Conservation (phyloP, 805 yeast genomes). For the Wickerhamomyces chaumierensis region DNA sequence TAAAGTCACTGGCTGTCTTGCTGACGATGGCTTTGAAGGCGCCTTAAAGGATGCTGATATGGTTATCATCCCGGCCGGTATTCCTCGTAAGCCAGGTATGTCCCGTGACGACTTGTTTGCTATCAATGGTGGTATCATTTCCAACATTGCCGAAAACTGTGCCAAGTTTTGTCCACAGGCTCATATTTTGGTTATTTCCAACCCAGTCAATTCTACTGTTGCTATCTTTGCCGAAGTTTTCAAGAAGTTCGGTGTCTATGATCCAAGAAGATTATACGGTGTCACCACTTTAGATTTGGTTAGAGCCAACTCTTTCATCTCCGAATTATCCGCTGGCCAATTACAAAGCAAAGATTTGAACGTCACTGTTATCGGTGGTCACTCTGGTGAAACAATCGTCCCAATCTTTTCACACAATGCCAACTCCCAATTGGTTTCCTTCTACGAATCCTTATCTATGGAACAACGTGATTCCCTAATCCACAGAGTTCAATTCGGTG, state of each 20-base stretch:
- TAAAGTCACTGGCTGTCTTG: constrained; percentile 49
- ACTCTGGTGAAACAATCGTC: constrained; percentile 74
- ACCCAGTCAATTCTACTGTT: constrained; percentile 79
- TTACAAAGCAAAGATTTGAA: constrained; percentile 18
- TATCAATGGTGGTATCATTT: constrained; percentile 74
- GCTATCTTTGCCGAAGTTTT: constrained; percentile 76
- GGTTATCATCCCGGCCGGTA: constrained; percentile 84
- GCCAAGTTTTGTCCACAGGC: constrained; percentile 63
- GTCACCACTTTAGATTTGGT: constrained; percentile 74
- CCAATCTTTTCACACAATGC: constrained; percentile 58
- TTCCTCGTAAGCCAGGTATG: constrained; percentile 86
- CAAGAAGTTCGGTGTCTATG: constrained; percentile 58
- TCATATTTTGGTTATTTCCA: constrained; percentile 55
- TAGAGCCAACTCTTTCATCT: constrained; percentile 53
- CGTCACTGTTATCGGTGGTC: constrained; percentile 77
- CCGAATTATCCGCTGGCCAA: constrained; percentile 10
- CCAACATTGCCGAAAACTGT: constrained; percentile 61
- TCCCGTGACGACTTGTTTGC: constrained; percentile 78
- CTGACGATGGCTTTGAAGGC: constrained; percentile 53
- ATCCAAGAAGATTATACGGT: constrained; percentile 72
- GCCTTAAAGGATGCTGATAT: constrained; percentile 77
- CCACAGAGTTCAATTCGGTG: constrained; percentile 77
- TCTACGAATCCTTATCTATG: constrained; percentile 32
- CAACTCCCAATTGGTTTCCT: constrained; percentile 9
- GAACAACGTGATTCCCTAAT: constrained; percentile 47